Conservation (phyloP, 495 filamentous ascomycete genomes). For the Trichoderma reesei region DNA sequence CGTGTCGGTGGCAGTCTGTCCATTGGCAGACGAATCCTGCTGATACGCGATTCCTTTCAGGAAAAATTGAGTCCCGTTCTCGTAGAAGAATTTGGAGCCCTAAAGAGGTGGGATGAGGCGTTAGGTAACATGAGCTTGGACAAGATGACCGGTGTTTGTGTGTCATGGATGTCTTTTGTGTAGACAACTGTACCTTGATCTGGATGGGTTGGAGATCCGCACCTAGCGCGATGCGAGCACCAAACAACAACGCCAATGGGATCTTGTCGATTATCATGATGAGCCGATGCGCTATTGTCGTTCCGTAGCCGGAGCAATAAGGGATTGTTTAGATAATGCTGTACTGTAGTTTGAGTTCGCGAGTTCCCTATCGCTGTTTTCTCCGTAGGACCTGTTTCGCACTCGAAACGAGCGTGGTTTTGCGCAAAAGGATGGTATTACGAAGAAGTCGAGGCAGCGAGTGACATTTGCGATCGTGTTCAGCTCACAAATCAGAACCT, state of each 20-base stretch:
- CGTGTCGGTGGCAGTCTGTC: conserved; percentile 23
- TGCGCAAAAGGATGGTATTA: too few species aligned
- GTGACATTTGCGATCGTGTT: too few species aligned
- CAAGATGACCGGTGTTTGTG: background rate
- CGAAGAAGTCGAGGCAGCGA: too few species aligned
- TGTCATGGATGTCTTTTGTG: too few species aligned
- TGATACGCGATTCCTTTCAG: conserved; percentile 90
- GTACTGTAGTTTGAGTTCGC: too few species aligned
- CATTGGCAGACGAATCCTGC: conserved; percentile 38
- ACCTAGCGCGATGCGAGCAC: background rate
- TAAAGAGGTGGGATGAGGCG: conserved; percentile 11
- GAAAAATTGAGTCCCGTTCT: conserved; percentile 68
- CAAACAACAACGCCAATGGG: background rate
- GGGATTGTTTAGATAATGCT: background rate
- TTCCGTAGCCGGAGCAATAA: background rate
- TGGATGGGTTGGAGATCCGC: conserved; percentile 9
- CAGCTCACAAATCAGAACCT: too few species aligned
- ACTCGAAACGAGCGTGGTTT: too few species aligned
- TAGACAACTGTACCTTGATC: background rate
- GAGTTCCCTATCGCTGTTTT: too few species aligned
- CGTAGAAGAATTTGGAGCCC: conserved; percentile 55
- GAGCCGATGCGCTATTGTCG: background rate
- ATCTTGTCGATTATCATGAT: background rate
- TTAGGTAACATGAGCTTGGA: background rate
- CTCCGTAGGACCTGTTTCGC: too few species aligned